phyloP scores from a whole-genome alignment of 345 rosid species.

The Hypericum perforatum region DNA sequence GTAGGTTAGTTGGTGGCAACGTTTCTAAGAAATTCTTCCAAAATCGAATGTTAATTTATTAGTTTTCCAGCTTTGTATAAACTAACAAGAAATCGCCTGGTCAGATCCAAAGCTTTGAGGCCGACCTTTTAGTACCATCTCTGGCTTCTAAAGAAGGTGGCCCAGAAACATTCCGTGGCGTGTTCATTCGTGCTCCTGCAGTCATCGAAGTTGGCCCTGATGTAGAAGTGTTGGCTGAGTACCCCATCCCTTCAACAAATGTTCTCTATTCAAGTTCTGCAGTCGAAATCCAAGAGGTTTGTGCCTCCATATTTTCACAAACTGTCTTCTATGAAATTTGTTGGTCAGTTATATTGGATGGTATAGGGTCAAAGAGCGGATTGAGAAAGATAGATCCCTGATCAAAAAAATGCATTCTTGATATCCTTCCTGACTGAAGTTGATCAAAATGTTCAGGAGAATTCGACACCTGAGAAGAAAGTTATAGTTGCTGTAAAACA shows the following conservation, averaged over 20 bases:
- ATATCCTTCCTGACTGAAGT: too few relatives aligned
- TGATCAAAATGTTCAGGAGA: constrained; percentile 39
- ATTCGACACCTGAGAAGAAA: constrained; percentile 47
- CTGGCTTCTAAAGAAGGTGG: constrained; percentile 83
- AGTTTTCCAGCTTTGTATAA: background rate
- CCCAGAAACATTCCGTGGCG: constrained; percentile 70
- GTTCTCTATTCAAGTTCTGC: constrained; percentile 66
- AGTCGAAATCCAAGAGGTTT: constrained; percentile 74
- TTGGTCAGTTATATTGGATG: background rate
- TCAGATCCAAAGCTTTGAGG: constrained; percentile 94
- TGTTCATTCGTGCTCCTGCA: constrained; percentile 96
- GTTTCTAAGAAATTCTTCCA: background rate
- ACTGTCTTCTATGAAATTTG: background rate
- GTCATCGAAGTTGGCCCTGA: constrained; percentile 68
- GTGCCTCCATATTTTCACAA: constrained; percentile 4
- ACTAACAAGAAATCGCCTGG: background rate
- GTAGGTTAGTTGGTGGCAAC: too few relatives aligned
- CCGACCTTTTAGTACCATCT: constrained; percentile 60
- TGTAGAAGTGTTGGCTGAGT: constrained; percentile 80
- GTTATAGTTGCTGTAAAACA: constrained; percentile 84
- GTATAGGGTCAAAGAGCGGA: too few relatives aligned
- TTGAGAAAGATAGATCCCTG: too few relatives aligned
- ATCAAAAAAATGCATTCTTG: too few relatives aligned
- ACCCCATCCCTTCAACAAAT: constrained; percentile 52
- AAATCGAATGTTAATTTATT: background rate